Conservation (phyloP, 2,329 filamentous ascomycete species). For the Chaetoscypha palmicola region DNA sequence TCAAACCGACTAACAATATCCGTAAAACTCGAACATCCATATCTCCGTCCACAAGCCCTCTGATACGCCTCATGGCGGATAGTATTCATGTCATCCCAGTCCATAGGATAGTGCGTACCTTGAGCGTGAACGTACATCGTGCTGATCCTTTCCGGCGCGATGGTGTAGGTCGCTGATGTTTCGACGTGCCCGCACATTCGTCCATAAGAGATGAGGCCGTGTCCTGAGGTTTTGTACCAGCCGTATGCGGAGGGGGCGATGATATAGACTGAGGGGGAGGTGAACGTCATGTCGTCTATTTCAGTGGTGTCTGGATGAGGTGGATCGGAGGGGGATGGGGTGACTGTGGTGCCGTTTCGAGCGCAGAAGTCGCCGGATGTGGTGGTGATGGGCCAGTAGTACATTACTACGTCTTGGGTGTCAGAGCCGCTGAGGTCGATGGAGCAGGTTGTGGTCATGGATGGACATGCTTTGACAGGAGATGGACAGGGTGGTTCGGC, state of each 20-base stretch:
- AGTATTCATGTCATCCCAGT: background rate
- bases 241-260: background rate
- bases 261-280: conserved; percentile 1
- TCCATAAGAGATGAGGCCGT: background rate
- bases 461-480: background rate
- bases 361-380: conserved; percentile 8
- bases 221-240: background rate
- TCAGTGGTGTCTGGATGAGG: conserved; percentile 1
- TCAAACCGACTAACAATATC: background rate
- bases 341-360: conserved; percentile 5
- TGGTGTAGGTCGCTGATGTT: background rate
- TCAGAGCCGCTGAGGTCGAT: background rate
- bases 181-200: background rate
- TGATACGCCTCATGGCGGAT: conserved; percentile 1
- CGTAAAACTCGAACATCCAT: background rate
- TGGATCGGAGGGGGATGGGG: background rate
- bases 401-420: conserved; percentile 2
- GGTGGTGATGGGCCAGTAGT: conserved; percentile 7
- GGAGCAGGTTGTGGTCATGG: background rate
- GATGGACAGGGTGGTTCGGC: background rate
- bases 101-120: background rate
- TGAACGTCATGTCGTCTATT: conserved; percentile 1
- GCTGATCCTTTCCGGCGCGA: background rate
- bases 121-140: background rate
- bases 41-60: background rate